These are phyloP conservation scores for Trametes villosa DNA, from an alignment of 768 basidiomycete genomes.

Conservation along the genomic window DNA sequence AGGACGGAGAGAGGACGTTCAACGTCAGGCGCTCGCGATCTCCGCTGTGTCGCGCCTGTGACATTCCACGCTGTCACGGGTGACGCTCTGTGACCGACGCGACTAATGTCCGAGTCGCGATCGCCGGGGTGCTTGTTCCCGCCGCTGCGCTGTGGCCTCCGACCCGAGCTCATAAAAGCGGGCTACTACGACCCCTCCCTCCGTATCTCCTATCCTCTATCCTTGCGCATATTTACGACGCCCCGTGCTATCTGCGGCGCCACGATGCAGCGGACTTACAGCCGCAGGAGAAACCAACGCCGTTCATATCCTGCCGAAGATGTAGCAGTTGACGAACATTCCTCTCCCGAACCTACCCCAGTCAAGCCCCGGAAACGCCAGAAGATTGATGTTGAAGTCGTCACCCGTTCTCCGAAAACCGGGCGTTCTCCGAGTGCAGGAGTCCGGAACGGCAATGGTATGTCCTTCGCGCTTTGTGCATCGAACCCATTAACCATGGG, in stretches of 20 bases:
- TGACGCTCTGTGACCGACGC: conserved; percentile 18
- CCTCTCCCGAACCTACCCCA: background rate
- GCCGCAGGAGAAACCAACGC: conserved; percentile 35
- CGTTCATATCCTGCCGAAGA: conserved; percentile 9
- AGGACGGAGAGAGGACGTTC: conserved; percentile 12
- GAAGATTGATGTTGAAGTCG: conserved; percentile 38
- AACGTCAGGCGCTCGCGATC: conserved; percentile 8
- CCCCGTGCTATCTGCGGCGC: no score
- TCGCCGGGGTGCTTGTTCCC: background rate
- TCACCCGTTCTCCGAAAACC: conserved; percentile 10
- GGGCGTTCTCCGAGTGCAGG: background rate
- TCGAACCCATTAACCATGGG: background rate
- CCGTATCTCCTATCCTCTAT: background rate
- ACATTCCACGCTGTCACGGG: conserved; percentile 14
- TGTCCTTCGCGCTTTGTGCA: background rate
- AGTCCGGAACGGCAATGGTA: conserved; percentile 6
- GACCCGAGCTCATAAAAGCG: no score
- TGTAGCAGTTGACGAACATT: conserved; percentile 2
- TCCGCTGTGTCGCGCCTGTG: conserved; percentile 8
- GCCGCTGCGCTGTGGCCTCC: background rate
- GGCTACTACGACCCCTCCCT: no score
- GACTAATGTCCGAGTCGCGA: conserved; percentile 9
- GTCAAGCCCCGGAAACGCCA: conserved; percentile 36
- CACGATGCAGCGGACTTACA: conserved; percentile 42
- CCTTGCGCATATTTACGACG: background rate